phyloP scores from a whole-genome alignment of 139 green algal genomes.

The Volvox africanus region DNA sequence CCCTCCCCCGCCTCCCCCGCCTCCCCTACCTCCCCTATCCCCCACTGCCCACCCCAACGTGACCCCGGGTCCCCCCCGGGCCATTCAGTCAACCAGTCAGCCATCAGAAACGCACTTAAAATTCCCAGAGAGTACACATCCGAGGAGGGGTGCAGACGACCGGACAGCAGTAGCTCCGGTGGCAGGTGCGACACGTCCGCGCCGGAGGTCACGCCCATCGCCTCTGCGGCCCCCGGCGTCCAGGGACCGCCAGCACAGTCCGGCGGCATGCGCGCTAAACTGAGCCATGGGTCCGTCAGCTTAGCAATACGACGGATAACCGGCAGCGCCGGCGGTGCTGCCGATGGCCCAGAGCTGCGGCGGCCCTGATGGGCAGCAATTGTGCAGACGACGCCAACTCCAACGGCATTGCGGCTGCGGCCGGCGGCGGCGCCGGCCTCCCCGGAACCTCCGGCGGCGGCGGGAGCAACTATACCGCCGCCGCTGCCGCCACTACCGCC shows the following conservation, averaged over 20 bases:
- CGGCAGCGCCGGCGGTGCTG: not conserved
- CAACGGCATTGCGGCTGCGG: not conserved
- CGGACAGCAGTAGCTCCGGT: slow-evolving; percentile 58
- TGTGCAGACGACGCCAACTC: not conserved
- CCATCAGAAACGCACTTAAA: slow-evolving; percentile 43
- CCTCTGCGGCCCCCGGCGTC: not conserved
- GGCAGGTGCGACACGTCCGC: slow-evolving; percentile 53
- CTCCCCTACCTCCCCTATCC: too few relatives aligned
- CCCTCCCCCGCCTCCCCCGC: too few relatives aligned
- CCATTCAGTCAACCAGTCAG: too few relatives aligned
- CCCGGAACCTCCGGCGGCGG: too few relatives aligned
- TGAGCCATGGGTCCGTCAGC: slow-evolving; percentile 40
- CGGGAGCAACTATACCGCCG: too few relatives aligned
- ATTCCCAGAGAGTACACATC: slow-evolving; percentile 63
- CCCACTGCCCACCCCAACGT: too few relatives aligned
- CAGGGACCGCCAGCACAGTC: slow-evolving; percentile 26
- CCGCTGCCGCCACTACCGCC: not conserved
- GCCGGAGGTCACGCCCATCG: not conserved
- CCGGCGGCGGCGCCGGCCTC: not conserved
- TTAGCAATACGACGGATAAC: slow-evolving; percentile 20
- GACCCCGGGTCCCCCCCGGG: too few relatives aligned
- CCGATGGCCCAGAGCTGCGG: not conserved
- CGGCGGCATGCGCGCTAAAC: slow-evolving; percentile 4
- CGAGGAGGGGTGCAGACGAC: slow-evolving; percentile 23
- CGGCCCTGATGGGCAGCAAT: not conserved